Base-by-base conservation (phyloP, 345 rosid genomes). In the Aegle marmelos region DNA sequence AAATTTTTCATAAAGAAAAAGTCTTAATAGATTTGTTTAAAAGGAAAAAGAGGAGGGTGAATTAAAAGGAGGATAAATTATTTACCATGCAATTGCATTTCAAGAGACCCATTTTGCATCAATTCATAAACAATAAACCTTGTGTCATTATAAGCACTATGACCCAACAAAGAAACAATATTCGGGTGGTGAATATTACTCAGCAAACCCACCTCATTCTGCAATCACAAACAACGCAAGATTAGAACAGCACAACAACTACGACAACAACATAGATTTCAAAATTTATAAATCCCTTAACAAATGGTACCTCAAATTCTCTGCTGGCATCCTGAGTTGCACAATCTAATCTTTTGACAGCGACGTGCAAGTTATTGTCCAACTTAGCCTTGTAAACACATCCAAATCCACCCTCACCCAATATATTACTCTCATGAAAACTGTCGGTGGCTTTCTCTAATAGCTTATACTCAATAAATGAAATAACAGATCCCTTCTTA, bases 331-430 rank as follows among this genome's bases (percentile, higher is more conserved):
- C 98, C 24, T 88, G 92, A 82, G 61, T 88, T 64, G 36, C 82
- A 79, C 94, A 92, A 76, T 94, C 88, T 70, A 91, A 82, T 80
- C 92, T 96, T 89, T 96, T 96, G 60, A 96, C 97, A 14, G 99
- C 98, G 70, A 90, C 92, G 64, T 33, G 74, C 70, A 82, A 73
- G 79, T 79, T 82, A 79, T 89, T 87, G 1, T 94, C 98, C 82
- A 96, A 73, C 10, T 75, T 79, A 69, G 94, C 94, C 80, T 85
- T 85, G 78, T 91, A 96, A 70, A 96, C 99, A 76, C 88, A 85
- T 56, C 98, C 99, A 79, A 96, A 96, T 78, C 93, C 99, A 33
- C 99, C 99, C 81, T 81, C 87, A 31, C 99, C 99, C 87, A 96
- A 75, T 39, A 90, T 83, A 78, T 89, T 94, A 62, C 85, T 85